Evolutionary conservation across 176 grass and related monocot species (phyloP), one percentile per base, ranked within the genome.

Genomic region (Bothriochloa decipiens): DNA sequence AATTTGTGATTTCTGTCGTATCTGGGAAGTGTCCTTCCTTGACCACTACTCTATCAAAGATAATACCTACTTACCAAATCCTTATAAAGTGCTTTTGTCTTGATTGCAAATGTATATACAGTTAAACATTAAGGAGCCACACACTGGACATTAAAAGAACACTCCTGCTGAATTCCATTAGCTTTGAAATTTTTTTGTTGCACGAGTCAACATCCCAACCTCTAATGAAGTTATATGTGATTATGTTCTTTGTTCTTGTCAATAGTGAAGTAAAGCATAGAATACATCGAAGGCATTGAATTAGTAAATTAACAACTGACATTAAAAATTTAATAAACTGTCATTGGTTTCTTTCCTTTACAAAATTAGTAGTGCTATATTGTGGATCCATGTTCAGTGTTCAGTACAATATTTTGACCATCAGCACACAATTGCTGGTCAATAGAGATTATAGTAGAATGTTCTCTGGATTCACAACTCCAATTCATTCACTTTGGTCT

Each of bases 21-120:
- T 74, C 27, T 74, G 49, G 8, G 73, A 86, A 87, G 84, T 42
- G 47, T 13, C 27, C 80, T 83, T 90, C 75, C 74, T 87, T 87
- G 86, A 78, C 20, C 40, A 63, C 68, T 74, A 90, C 80, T 83
- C 84, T 62, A 83, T 75, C 76, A 80, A 80, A 83, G 46, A 83
- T 83, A 80, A 84, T 82, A 80, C 65, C 84, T 76, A 90, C 84
- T 83, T 73, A 91, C 81, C 75, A 91, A 87, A 80, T 69, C 29
- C 12, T 84, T 84, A 12, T 76, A 87, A 91, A 83, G 74, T 68
- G 47, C 28, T 79, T 90, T 75, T 87, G 68, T 83, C 80, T 87
- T 79, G n/a, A 75, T 83, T 69, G 58, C 68, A 87, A 83, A 76
- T 60, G 32, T 62, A 61, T 61, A 81, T 81, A 67, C 70, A 76